phyloP scores from a whole-genome alignment of 2,329 filamentous ascomycete species.

The Apiospora marii region DNA sequence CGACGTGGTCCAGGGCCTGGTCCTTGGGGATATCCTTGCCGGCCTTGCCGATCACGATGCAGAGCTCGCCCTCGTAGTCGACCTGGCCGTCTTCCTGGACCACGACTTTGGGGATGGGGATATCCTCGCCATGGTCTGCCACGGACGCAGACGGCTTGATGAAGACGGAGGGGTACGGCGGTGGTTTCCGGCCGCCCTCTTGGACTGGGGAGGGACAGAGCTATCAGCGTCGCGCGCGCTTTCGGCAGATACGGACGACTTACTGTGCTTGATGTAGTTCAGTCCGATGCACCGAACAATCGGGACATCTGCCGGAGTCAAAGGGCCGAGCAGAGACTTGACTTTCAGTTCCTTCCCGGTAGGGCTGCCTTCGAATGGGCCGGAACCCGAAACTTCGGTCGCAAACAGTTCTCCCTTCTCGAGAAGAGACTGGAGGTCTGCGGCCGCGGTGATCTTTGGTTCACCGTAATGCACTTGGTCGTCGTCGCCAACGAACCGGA shows the following conservation, averaged over 20 bases:
- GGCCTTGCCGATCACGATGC: constrained; percentile 56
- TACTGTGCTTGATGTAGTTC: constrained; percentile 63
- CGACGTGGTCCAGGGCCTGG: constrained; percentile 57
- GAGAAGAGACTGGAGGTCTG: neutral
- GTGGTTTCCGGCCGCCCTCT: constrained; percentile 43
- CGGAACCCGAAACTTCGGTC: neutral
- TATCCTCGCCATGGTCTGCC: constrained; percentile 48
- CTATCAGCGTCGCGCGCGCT: neutral
- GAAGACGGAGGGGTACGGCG: constrained; percentile 56
- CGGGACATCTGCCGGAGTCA: constrained; percentile 58
- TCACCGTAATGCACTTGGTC: neutral
- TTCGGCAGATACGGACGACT: neutral
- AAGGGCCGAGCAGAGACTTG: constrained; percentile 59
- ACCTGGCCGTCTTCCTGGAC: constrained; percentile 55
- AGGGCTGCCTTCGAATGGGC: neutral
- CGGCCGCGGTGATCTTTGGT: neutral
- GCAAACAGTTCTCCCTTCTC: neutral
- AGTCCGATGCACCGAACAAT: constrained; percentile 66
- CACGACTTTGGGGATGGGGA: constrained; percentile 52
- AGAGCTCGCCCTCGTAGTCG: constrained; percentile 57
- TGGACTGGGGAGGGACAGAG: constrained; percentile 41
- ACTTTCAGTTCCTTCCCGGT: constrained; percentile 49
- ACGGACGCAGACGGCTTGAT: constrained; percentile 55
- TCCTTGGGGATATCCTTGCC: constrained; percentile 55
- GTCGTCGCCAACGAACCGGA: neutral